phyloP scores from a whole-genome alignment of 2,329 filamentous ascomycete species.

The Fusarium musae region DNA sequence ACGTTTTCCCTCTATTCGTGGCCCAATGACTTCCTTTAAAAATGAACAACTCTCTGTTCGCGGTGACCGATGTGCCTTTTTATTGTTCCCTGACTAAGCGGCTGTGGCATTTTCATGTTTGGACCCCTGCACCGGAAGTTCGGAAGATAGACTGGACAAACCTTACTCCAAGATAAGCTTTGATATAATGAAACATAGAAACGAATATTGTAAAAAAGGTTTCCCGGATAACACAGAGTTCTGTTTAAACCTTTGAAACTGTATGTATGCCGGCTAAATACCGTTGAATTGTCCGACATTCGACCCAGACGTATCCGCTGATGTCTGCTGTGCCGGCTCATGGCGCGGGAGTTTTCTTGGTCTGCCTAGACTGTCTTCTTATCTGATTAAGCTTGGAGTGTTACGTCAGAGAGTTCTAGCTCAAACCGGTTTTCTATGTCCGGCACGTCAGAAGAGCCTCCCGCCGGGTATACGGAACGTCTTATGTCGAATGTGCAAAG shows the following conservation, averaged over 20 bases:
- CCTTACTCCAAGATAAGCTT: not conserved
- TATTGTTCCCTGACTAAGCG: not conserved
- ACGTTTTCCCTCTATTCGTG: rapidly evolving
- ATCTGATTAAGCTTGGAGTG: rapidly evolving
- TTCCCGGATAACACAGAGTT: rapidly evolving
- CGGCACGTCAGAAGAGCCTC: rapidly evolving
- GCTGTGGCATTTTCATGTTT: not conserved
- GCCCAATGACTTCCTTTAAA: rapidly evolving
- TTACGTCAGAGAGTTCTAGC: not conserved
- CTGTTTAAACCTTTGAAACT: not conserved
- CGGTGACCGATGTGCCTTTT: not conserved
- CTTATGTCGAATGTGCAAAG: not conserved
- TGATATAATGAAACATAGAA: rapidly evolving
- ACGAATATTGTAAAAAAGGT: rapidly evolving
- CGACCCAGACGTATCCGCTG: not conserved
- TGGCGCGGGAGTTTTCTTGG: not conserved
- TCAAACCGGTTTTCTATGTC: rapidly evolving
- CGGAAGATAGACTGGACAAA: not conserved
- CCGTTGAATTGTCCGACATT: not conserved
- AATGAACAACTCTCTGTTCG: rapidly evolving
- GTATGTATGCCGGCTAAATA: not conserved
- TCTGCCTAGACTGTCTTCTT: too few species aligned
- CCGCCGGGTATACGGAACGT: too few species aligned
- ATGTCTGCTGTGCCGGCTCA: not conserved
- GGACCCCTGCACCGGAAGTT: not conserved